phyloP scores from a whole-genome alignment of 108 stramenopile genomes.

The Cyclotella cryptica region DNA sequence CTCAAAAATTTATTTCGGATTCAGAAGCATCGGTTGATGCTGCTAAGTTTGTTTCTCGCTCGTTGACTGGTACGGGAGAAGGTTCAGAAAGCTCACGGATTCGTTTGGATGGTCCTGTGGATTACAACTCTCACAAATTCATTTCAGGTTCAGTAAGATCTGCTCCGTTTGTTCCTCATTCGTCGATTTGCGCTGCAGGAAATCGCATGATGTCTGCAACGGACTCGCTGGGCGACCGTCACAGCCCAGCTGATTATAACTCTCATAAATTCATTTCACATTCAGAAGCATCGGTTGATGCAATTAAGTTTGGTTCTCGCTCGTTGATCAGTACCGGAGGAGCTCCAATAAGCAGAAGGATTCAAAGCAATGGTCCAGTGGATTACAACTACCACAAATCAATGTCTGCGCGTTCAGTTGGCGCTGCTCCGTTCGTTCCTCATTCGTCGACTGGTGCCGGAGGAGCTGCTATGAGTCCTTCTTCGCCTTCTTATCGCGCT shows the following conservation, averaged over 20 bases:
- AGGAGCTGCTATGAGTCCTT: not conserved
- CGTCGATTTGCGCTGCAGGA: constrained; percentile 23
- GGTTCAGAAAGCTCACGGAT: too few species aligned
- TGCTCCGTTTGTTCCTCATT: constrained; percentile 23
- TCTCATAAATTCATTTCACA: too few species aligned
- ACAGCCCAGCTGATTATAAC: too few species aligned
- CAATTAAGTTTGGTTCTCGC: too few species aligned
- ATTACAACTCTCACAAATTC: constrained; percentile 10
- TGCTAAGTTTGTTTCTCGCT: too few species aligned
- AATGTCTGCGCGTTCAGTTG: not conserved
- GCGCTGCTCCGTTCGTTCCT: constrained; percentile 10
- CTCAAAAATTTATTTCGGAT: too few species aligned
- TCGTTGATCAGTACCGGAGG: too few species aligned
- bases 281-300: too few species aligned
- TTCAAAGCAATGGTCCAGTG: too few species aligned
- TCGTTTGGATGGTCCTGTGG: not conserved
- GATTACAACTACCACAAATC: not conserved
- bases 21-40: too few species aligned
- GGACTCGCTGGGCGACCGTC: too few species aligned
- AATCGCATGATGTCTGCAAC: not conserved
- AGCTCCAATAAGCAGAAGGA: not conserved
- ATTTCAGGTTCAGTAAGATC: not conserved
- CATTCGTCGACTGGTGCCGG: constrained; percentile 34
- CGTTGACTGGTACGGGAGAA: too few species aligned
- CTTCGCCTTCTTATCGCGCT: not conserved